Evolutionary conservation across 208 protist species (phyloP).

Genomic region (Crithidia fasciculata): DNA sequence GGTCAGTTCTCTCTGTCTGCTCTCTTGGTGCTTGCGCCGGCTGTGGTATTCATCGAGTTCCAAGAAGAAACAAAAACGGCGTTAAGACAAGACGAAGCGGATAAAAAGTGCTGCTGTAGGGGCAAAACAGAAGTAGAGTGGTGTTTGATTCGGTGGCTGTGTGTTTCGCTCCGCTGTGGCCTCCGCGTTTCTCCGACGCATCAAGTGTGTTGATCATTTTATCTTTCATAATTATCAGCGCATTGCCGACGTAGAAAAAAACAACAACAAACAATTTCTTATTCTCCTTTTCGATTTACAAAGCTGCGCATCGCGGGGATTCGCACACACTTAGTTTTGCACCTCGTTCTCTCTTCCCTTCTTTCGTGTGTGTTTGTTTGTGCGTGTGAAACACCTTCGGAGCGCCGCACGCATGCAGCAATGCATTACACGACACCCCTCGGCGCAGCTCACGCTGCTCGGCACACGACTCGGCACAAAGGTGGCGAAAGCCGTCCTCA

Average conservation of each 20-base stretch:
- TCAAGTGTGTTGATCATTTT: no score
- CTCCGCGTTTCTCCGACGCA: no score
- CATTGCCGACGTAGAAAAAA: no score
- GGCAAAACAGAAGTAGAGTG: neutral
- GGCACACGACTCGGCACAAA: slow-evolving; percentile 36
- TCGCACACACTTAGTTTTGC: neutral
- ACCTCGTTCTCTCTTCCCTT: no score
- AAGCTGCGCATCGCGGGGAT: neutral
- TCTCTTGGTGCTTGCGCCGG: neutral
- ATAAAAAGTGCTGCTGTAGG: neutral
- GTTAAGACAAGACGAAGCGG: neutral
- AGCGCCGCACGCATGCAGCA: slow-evolving; percentile 5
- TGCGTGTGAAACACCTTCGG: no score
- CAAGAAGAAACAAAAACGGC: neutral
- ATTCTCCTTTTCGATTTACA: no score
- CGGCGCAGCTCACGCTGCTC: slow-evolving; percentile 38
- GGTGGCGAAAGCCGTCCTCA: slow-evolving; percentile 46
- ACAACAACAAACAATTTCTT: no score
- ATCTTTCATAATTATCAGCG: no score
- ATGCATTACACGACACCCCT: slow-evolving; percentile 15
- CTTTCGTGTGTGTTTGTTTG: no score
- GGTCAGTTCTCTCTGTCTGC: slow-evolving; percentile 7
- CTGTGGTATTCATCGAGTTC: neutral
- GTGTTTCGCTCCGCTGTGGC: no score
- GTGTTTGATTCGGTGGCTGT: no score